Conservation (phyloP, 805 yeast species). For the Candida ortonii region DNA sequence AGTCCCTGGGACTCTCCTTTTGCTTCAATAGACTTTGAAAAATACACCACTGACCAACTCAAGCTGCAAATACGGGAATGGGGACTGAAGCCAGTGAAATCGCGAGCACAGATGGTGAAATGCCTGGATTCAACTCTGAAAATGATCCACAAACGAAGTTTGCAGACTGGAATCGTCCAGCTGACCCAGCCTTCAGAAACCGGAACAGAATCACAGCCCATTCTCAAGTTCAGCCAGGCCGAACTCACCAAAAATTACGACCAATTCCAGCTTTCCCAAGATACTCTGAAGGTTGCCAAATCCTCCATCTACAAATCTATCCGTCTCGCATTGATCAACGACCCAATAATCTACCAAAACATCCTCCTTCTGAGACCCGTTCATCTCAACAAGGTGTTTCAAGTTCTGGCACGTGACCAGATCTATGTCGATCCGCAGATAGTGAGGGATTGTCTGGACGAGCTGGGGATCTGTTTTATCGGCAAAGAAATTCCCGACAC, state of each 20-base stretch:
- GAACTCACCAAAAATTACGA: conserved; percentile 15
- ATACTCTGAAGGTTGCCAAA: conserved; percentile 9
- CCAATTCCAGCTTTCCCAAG: conserved; percentile 10
- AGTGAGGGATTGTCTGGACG: conserved; percentile 28
- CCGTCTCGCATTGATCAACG: conserved; percentile 14
- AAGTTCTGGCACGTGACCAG: conserved; percentile 15
- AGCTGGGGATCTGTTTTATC: conserved; percentile 29
- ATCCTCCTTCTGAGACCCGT: conserved; percentile 28
- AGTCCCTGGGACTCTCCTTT: conserved; percentile 3
- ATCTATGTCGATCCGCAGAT: conserved; percentile 19
- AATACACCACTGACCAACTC: conserved; percentile 18
- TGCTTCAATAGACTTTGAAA: conserved; percentile 13
- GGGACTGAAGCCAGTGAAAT: conserved; percentile 39
- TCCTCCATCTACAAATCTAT: conserved; percentile 18
- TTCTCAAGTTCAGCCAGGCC: conserved; percentile 17
- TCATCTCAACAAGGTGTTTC: conserved; percentile 17
- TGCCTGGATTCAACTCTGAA: conserved; percentile 25
- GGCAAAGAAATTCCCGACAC: too few relatives aligned
- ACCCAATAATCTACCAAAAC: conserved; percentile 15
- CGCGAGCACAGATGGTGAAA: conserved; percentile 34
- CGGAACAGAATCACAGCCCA: not conserved
- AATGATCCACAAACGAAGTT: conserved; percentile 17
- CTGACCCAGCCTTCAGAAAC: conserved; percentile 4
- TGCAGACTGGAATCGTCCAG: conserved; percentile 10
- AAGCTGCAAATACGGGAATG: conserved; percentile 30